Conservation (phyloP, 208 protist species). For the Sergeia podlipaevii region DNA sequence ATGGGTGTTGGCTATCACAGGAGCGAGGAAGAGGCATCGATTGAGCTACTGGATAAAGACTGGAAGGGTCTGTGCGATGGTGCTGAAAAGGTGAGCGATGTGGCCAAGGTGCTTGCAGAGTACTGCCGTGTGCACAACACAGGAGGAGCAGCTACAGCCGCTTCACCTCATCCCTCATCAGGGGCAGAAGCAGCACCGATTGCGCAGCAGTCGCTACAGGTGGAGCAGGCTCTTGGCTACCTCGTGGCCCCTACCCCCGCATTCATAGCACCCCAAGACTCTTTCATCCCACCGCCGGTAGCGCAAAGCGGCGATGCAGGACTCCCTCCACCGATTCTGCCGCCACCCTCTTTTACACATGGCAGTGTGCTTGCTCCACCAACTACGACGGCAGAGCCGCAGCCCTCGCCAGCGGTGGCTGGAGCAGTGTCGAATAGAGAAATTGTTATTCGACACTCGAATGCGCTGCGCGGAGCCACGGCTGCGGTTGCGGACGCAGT, state of each 20-base stretch:
- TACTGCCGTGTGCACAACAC: slow-evolving; percentile 43
- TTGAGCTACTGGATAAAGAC: slow-evolving; percentile 44
- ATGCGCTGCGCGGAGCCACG: slow-evolving; percentile 32
- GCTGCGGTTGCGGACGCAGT: slow-evolving; percentile 19
- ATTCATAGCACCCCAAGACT: neutral
- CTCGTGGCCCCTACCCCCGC: neutral
- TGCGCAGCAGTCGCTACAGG: neutral
- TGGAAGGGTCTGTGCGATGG: slow-evolving; percentile 31
- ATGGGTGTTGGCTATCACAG: slow-evolving; percentile 56
- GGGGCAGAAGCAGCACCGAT: neutral
- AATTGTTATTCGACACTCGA: slow-evolving; percentile 50
- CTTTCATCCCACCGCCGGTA: neutral
- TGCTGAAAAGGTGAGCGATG: slow-evolving; percentile 22
- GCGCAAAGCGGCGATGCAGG: neutral
- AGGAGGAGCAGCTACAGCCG: neutral
- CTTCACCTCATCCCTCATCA: neutral
- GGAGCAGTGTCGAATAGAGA: slow-evolving; percentile 33
- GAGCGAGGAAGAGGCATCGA: slow-evolving; percentile 39
- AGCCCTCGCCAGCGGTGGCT: slow-evolving; percentile 1
- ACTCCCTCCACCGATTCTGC: neutral
- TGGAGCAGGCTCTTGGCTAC: neutral
- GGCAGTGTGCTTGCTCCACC: neutral
- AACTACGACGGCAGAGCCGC: slow-evolving; percentile 1
- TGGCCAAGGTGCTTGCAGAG: slow-evolving; percentile 22
- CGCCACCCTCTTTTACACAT: neutral